Evolutionary conservation across 75 land plant species (phyloP), one percentile per base, ranked within the genome.

Genomic region (Azolla pinnata): DNA sequence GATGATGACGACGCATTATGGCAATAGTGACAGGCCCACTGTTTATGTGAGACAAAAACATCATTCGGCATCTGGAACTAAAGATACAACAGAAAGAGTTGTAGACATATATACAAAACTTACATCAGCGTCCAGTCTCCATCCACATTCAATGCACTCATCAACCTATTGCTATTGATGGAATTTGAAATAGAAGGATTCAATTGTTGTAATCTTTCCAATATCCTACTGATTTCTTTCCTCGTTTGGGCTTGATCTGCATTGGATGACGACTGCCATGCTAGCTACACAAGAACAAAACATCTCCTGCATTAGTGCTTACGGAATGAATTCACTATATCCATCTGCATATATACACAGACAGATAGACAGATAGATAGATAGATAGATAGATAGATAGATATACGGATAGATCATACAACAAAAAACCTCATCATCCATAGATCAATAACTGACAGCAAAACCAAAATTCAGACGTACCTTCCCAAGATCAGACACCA

Each of bases 61-160:
- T 19, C 54, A 19, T 19, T 5, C 8, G 24, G 54, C 23, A 8
- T 51, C 8, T 19, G 18, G n/a, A 51, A 51, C 18, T 5, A 51
- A 19, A 51, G 54, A 51, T 5, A 42, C 44, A 9, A 24, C 23
- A 19, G 24, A 19, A 51, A 8, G 16, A 8, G 54, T 9, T 51
- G 54, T 51, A 24, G n/a, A 24, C 8, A 5, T 19, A 9, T 38
- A 38, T 18, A 24, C n/a, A 51, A 51, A 24, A 29, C 71, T 61
- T 44, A 68, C 71, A 68, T 62, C 44, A 68, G 32, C 9, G n/a
- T 33, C 71, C 71, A 68, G 34, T 68, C 64, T 28, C 71, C 71
- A 61, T 68, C 71, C 38, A 67, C 29, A 26, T 59, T 30, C 0
- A 63, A 38, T n/a, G n/a, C n/a, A n/a, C n/a, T n/a, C n/a, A n/a